A percentile compares a stretch with the other conserved stretches of the same genome.
Evolutionary conservation across 495 filamentous ascomycete species (phyloP).

Genomic region (Corynascus novoguineensis): DNA sequence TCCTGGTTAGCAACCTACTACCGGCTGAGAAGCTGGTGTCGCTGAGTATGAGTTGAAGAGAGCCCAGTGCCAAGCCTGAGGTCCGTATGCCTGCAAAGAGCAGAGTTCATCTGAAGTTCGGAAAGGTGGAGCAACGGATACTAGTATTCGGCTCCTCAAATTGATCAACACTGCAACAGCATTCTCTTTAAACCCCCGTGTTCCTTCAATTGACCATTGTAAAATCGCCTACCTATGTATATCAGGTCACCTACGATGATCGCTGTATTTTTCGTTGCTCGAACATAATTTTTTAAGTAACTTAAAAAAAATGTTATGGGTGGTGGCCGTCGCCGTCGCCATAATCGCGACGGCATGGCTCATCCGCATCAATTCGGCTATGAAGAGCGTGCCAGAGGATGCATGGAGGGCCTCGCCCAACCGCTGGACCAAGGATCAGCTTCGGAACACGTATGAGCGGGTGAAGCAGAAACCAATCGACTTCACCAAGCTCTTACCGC

Average conservation of each 20-base stretch:
- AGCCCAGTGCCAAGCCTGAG: too few relatives aligned
- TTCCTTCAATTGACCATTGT: neutral
- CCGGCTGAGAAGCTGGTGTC: too few relatives aligned
- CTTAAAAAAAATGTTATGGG: slow-evolving; percentile 2
- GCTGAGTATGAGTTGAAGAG: too few relatives aligned
- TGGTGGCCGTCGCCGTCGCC: slow-evolving; percentile 10
- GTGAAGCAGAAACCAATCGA: slow-evolving; percentile 42
- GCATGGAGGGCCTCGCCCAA: slow-evolving; percentile 38
- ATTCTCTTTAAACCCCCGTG: neutral
- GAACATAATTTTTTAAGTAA: neutral
- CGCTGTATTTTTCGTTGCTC: neutral
- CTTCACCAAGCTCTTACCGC: slow-evolving; percentile 45
- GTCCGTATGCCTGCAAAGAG: too few relatives aligned
- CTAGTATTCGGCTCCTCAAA: neutral
- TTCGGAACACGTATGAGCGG: slow-evolving; percentile 45
- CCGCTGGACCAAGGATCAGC: slow-evolving; percentile 50
- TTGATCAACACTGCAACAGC: neutral
- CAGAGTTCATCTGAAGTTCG: neutral
- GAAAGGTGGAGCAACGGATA: neutral
- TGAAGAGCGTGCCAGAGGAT: slow-evolving; percentile 46
- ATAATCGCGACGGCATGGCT: slow-evolving; percentile 40
- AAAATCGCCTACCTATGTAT: neutral
- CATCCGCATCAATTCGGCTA: slow-evolving; percentile 47
- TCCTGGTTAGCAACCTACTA: too few relatives aligned
- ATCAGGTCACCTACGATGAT: neutral